phyloP scores from a whole-genome alignment of 192 early-diverging fungal genomes.

The Mortierella claussenii region DNA sequence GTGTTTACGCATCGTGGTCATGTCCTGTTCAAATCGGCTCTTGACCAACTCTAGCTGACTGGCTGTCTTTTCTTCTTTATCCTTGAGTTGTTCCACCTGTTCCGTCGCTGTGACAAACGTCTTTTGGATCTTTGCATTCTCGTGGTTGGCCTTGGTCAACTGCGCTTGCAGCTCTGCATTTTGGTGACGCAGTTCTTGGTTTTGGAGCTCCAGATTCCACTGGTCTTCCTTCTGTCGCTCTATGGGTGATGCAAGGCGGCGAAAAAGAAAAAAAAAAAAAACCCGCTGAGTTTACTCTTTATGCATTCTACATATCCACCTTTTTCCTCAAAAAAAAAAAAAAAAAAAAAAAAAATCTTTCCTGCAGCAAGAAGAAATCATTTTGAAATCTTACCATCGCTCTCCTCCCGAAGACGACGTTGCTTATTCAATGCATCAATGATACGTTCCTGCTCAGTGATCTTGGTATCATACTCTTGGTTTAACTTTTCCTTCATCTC shows the following conservation, averaged over 20 bases:
- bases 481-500: constrained; percentile 50
- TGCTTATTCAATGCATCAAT: constrained; percentile 62
- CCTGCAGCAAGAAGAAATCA: not conserved
- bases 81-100: constrained; percentile 68
- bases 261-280: not conserved
- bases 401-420: constrained; percentile 63
- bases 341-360: not conserved
- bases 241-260: constrained; percentile 17
- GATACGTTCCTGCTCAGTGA: constrained; percentile 61
- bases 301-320: no score
- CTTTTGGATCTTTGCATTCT: constrained; percentile 66
- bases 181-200: constrained; percentile 58
- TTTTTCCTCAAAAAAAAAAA: not conserved
- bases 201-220: constrained; percentile 66
- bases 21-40: constrained; percentile 71
- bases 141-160: constrained; percentile 57
- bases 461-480: constrained; percentile 61
- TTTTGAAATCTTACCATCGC: constrained; percentile 52
- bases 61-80: constrained; percentile 60
- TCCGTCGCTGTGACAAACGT: constrained; percentile 63
- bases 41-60: constrained; percentile 60
- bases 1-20: constrained; percentile 64
- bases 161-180: constrained; percentile 58
- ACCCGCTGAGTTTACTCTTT: no score
- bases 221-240: constrained; percentile 63